These are phyloP conservation scores for Boletellus sp. DNA, from an alignment of 768 basidiomycete genomes.

Conservation along the genomic window DNA sequence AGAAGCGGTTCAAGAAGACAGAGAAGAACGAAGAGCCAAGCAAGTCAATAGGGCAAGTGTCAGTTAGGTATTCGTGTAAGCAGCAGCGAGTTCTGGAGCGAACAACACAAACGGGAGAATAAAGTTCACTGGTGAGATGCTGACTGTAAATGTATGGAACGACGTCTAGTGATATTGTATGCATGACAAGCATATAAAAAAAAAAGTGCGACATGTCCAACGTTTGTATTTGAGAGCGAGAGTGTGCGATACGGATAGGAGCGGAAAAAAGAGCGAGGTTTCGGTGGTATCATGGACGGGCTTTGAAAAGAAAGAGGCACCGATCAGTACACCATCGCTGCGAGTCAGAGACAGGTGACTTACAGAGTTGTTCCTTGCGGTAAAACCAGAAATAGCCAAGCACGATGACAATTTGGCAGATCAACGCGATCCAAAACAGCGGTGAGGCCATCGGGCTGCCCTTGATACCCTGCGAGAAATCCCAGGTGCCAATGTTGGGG, in stretches of 20 bases:
- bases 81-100: too few species aligned
- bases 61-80: too few species aligned
- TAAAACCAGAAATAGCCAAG: conserved; percentile 97
- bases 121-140: too few species aligned
- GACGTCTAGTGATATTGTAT: too few species aligned
- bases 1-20: too few species aligned
- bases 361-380: conserved; percentile 88
- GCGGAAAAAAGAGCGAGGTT: not conserved
- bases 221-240: not conserved
- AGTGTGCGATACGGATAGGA: not conserved
- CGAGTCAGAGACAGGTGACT: conserved; percentile 25
- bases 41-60: too few species aligned
- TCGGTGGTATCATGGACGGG: conserved; percentile 22
- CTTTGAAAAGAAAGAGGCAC: conserved; percentile 2
- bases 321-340: too few species aligned
- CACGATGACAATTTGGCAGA: conserved; percentile 81
- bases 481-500: conserved; percentile 90
- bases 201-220: not conserved
- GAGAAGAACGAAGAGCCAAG: too few species aligned
- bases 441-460: conserved; percentile 81
- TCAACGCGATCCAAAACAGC: conserved; percentile 83
- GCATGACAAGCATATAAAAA: too few species aligned
- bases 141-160: too few species aligned
- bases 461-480: conserved; percentile 66
- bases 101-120: too few species aligned